These are phyloP conservation scores for Phallus indusiatus DNA, from an alignment of 768 basidiomycete species.

Conservation along the genomic window DNA sequence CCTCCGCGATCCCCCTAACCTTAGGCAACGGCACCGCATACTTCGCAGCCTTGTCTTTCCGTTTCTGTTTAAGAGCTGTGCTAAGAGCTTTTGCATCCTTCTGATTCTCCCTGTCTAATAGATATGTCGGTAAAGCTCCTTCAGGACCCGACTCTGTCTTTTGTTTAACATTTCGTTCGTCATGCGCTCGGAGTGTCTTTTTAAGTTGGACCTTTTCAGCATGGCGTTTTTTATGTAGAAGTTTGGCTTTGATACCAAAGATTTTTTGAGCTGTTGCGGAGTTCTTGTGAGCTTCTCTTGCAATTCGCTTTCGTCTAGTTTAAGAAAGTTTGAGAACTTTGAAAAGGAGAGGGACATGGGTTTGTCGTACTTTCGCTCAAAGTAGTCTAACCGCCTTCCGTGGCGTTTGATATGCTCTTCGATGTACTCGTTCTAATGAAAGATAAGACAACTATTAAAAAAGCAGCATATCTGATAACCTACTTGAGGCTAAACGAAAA, in stretches of 20 bases:
- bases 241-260: constrained; percentile 94
- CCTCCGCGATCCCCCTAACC: constrained; percentile 96
- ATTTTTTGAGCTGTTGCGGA: constrained; percentile 87
- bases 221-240: constrained; percentile 95
- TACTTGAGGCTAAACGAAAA: constrained; percentile 54
- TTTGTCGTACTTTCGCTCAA: constrained; percentile 76
- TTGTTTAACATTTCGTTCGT: constrained; percentile 97
- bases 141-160: constrained; percentile 66
- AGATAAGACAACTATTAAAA: constrained; percentile 11
- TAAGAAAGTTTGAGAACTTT: neutral
- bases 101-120: constrained; percentile 96
- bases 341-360: neutral
- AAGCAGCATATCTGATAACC: neutral
- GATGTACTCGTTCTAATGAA: constrained; percentile 89
- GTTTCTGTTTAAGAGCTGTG: constrained; percentile 93
- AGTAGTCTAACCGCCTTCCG: constrained; percentile 92
- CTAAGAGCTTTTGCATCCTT: constrained; percentile 96
- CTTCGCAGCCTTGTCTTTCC: constrained; percentile 98
- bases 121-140: constrained; percentile 88
- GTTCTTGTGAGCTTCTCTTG: constrained; percentile 63
- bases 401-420: constrained; percentile 97
- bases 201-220: constrained; percentile 97
- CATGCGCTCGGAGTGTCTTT: constrained; percentile 99
- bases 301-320: constrained; percentile 70
- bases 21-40: constrained; percentile 95